Evolutionary conservation across 495 filamentous ascomycete genomes (phyloP).

Genomic region (Penicillium egyptiacum): DNA sequence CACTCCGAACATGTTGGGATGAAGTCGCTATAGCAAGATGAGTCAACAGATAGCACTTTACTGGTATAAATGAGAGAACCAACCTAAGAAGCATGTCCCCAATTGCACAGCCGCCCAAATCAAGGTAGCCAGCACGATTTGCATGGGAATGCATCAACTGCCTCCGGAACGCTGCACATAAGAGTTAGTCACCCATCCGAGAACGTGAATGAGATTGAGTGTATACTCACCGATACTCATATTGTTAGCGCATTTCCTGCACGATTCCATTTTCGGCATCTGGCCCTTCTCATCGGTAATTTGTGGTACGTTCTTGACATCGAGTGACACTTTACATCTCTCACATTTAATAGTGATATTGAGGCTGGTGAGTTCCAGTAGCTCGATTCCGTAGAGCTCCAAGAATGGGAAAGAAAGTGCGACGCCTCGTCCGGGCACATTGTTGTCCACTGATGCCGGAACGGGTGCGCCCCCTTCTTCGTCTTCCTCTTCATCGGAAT

Average conservation of each 20-base stretch:
- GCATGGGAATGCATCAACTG: conserved; percentile 78
- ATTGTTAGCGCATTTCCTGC: conserved; percentile 74
- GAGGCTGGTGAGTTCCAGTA: conserved; percentile 70
- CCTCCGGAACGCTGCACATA: conserved; percentile 58
- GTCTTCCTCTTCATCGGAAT: conserved; percentile 40
- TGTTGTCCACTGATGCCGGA: conserved; percentile 30
- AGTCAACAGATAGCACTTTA: background rate
- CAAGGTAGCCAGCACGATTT: conserved; percentile 77
- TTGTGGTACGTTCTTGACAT: conserved; percentile 65
- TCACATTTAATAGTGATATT: conserved; percentile 77
- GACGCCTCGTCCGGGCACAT: conserved; percentile 60
- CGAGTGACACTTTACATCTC: conserved; percentile 75
- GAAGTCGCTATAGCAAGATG: conserved; percentile 58
- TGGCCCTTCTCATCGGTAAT: conserved; percentile 38
- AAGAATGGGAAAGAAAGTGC: conserved; percentile 80
- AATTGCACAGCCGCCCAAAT: conserved; percentile 74
- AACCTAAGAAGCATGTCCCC: conserved; percentile 79
- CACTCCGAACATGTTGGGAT: conserved; percentile 79
- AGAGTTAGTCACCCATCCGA: conserved; percentile 1
- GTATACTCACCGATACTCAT: conserved; percentile 57
- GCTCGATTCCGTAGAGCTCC: conserved; percentile 78
- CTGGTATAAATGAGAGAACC: conserved; percentile 6
- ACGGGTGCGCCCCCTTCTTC: conserved; percentile 46
- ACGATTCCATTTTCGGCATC: conserved; percentile 49
- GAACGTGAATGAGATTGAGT: background rate